Conservation (phyloP, 2,329 filamentous ascomycete genomes). For the Penicillium sp. region DNA sequence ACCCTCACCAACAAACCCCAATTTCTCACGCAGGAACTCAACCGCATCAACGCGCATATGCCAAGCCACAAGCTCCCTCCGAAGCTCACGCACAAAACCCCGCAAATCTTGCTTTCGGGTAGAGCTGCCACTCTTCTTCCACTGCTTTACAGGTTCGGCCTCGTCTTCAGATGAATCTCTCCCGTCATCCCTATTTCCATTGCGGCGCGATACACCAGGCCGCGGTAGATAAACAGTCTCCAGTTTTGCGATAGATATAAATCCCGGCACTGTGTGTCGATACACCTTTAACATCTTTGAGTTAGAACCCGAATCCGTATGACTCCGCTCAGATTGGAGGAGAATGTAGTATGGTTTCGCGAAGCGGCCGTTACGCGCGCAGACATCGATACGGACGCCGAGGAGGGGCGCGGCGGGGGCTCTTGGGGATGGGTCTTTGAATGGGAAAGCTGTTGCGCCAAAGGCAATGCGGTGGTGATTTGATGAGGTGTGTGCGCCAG, state of each 20-base stretch:
- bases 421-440: conserved; percentile 43
- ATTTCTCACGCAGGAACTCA: conserved; percentile 31
- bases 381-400: conserved; percentile 45
- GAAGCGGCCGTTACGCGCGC: conserved; percentile 39
- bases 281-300: conserved; percentile 35
- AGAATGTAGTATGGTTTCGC: conserved; percentile 46
- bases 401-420: conserved; percentile 30
- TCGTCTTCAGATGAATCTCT: conserved; percentile 1
- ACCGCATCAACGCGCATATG: conserved; percentile 41
- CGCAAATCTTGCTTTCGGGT: conserved; percentile 36
- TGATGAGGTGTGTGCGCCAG: conserved; percentile 32
- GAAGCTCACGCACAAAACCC: conserved; percentile 38
- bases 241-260: conserved; percentile 42
- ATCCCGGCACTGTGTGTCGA: conserved; percentile 46
- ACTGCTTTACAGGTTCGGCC: conserved; percentile 19
- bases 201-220: neutral
- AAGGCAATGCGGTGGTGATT: conserved; percentile 48
- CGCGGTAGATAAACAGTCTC: conserved; percentile 37
- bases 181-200: neutral
- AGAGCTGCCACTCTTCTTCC: neutral
- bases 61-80: conserved; percentile 44
- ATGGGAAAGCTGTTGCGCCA: conserved; percentile 47
- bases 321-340: conserved; percentile 29
- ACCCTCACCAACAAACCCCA: conserved; percentile 28
- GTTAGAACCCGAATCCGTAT: conserved; percentile 5